Evolutionary conservation across 441 rosid species (phyloP).

Genomic region (Sinapis alba): DNA sequence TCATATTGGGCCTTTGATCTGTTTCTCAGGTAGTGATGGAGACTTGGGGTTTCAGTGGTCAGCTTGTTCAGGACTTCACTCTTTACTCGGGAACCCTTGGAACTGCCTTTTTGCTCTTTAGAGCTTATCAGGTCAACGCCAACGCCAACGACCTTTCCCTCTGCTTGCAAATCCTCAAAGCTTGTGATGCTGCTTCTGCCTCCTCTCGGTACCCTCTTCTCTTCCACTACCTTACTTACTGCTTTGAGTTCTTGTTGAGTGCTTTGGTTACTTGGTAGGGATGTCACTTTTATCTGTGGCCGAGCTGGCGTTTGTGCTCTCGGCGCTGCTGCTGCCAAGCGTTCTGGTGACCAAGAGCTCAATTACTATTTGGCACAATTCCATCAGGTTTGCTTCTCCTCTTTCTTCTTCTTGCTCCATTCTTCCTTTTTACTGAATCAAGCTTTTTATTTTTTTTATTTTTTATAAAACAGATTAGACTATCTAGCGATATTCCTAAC

Average conservation of each 20-base stretch:
- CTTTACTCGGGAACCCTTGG: conserved; percentile 59
- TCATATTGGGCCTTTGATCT: neutral
- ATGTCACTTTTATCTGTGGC: conserved; percentile 60
- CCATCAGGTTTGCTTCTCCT: conserved; percentile 40
- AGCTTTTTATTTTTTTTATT: neutral
- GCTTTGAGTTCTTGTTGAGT: neutral
- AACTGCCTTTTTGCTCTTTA: conserved; percentile 54
- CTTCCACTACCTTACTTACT: neutral
- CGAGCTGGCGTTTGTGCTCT: conserved; percentile 62
- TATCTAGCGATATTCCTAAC: conserved; percentile 50
- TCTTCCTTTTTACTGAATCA: neutral
- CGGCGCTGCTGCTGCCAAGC: conserved; percentile 60
- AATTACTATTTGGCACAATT: conserved; percentile 49
- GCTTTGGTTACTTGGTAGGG: conserved; percentile 31
- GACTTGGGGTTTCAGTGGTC: conserved; percentile 53
- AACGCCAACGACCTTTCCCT: conserved; percentile 51
- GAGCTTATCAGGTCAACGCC: conserved; percentile 47
- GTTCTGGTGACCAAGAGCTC: conserved; percentile 38
- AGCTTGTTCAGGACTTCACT: conserved; percentile 50
- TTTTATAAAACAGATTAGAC: conserved; percentile 49
- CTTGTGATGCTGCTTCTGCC: conserved; percentile 53
- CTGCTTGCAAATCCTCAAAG: conserved; percentile 51
- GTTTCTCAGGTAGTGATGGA: conserved; percentile 49
- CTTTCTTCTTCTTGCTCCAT: neutral
- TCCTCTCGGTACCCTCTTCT: conserved; percentile 40